These are phyloP conservation scores for Raffaelea ambrosiae DNA, from an alignment of 2,329 filamentous ascomycete species.

Conservation along the genomic window DNA sequence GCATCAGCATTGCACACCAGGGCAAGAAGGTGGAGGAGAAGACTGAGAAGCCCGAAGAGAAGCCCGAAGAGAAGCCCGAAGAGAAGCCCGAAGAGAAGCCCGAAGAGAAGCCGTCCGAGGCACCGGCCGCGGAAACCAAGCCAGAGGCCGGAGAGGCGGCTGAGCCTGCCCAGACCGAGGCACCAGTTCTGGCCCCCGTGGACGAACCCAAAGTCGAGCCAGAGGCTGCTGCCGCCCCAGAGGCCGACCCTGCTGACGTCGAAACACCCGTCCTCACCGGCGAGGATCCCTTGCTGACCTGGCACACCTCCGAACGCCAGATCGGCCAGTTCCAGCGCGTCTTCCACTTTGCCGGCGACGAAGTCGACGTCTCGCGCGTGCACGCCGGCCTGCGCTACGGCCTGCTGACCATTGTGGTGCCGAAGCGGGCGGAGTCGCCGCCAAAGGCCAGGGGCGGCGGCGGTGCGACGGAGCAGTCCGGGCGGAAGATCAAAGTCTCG, in stretches of 20 bases:
- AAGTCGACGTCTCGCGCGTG: not conserved
- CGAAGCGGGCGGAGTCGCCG: not conserved
- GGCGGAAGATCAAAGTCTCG: too few relatives aligned
- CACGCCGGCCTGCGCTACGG: not conserved
- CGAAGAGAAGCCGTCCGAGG: too few relatives aligned
- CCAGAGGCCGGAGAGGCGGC: too few relatives aligned
- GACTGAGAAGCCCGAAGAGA: not conserved
- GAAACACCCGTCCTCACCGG: not conserved
- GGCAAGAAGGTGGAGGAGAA: not conserved
- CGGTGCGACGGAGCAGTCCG: too few relatives aligned
- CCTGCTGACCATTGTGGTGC: not conserved
- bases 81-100: too few relatives aligned
- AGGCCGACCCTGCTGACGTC: constrained; percentile 4
- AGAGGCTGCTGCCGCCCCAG: not conserved
- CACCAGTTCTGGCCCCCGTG: too few relatives aligned
- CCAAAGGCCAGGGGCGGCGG: not conserved
- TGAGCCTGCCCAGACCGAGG: not conserved
- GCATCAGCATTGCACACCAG: not conserved
- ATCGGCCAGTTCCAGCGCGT: not conserved
- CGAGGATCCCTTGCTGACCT: not conserved
- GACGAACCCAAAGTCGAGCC: not conserved
- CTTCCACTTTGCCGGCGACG: not conserved
- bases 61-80: not conserved
- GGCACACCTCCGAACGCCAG: not conserved
- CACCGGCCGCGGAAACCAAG: too few relatives aligned